Conservation (phyloP, 345 rosid species). For the Euphorbia peplus region DNA sequence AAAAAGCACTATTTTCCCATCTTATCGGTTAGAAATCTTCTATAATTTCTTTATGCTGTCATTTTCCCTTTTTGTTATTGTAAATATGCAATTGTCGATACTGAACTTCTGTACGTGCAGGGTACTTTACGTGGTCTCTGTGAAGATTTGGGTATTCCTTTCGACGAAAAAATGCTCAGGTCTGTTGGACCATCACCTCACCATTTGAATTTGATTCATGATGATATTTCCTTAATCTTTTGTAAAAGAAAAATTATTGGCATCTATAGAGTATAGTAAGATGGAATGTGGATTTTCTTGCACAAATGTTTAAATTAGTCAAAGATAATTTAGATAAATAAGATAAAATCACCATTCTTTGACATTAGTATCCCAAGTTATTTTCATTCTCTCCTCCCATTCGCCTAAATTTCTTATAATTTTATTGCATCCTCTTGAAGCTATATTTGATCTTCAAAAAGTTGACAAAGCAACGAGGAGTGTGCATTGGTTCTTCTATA, state of each 20-base stretch:
- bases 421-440: not conserved
- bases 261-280: not conserved
- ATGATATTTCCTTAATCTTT: not conserved
- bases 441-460: slow-evolving; percentile 3
- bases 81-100: not conserved
- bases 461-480: not conserved
- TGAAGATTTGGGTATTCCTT: slow-evolving; percentile 71
- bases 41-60: not conserved
- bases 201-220: not conserved
- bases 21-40: not conserved
- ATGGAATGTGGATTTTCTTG: not conserved
- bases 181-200: slow-evolving; percentile 21
- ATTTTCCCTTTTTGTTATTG: not conserved
- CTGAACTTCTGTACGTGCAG: slow-evolving; percentile 36
- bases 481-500: not conserved
- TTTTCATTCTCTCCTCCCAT: not conserved
- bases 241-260: not conserved
- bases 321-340: not conserved
- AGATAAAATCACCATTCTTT: not conserved
- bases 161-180: slow-evolving; percentile 73
- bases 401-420: not conserved
- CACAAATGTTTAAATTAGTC: not conserved
- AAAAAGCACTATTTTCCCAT: too few relatives aligned
- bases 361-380: not conserved
- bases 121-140: slow-evolving; percentile 69